A percentile compares a stretch with the other conserved stretches of the same genome.
Conservation (phyloP, 2,329 filamentous ascomycete genomes). For the Ophiocordyceps camponoti-leonardi region DNA sequence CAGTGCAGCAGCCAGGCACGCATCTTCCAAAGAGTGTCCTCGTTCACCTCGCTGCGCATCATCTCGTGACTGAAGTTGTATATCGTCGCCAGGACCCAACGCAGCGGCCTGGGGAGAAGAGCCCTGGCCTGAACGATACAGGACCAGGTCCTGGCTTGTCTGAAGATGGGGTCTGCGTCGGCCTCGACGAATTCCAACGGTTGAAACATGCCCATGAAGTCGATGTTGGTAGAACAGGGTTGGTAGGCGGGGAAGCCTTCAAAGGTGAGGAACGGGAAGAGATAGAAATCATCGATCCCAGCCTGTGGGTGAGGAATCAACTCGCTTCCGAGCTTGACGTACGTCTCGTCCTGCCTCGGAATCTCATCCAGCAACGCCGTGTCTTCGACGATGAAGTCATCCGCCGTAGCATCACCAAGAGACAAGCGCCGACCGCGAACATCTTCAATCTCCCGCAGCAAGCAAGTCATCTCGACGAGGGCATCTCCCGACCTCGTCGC, state of each 20-base stretch:
- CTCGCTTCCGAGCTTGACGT: slow-evolving; percentile 4
- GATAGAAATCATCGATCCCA: slow-evolving; percentile 5
- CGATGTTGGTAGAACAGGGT: slow-evolving; percentile 10
- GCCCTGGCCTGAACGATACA: slow-evolving; percentile 10
- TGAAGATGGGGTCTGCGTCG: slow-evolving; percentile 9
- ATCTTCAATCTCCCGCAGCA: not conserved
- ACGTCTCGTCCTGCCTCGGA: slow-evolving; percentile 9
- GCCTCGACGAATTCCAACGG: slow-evolving; percentile 7
- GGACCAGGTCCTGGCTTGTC: slow-evolving; percentile 13
- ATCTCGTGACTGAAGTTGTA: slow-evolving; percentile 14
- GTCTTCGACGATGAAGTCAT: too few relatives aligned
- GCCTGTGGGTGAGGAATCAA: slow-evolving; percentile 8
- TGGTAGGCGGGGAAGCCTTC: slow-evolving; percentile 10
- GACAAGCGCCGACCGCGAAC: not conserved
- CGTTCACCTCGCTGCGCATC: slow-evolving; percentile 5
- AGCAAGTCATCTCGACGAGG: not conserved
- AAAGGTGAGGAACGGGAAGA: slow-evolving; percentile 12
- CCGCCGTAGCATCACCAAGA: too few relatives aligned
- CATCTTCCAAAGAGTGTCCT: slow-evolving; percentile 8
- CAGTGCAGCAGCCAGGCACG: slow-evolving; percentile 13
- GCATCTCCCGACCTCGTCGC: not conserved
- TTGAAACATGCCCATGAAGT: slow-evolving; percentile 7
- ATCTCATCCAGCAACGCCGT: slow-evolving; percentile 4
- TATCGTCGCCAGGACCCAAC: slow-evolving; percentile 14
- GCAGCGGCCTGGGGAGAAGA: slow-evolving; percentile 11